Percentiles rank a stretch among this genome's conserved stretches.
phyloP scores from a whole-genome alignment of 371 early-diverging fungal species.

The Nematocida sp. region DNA sequence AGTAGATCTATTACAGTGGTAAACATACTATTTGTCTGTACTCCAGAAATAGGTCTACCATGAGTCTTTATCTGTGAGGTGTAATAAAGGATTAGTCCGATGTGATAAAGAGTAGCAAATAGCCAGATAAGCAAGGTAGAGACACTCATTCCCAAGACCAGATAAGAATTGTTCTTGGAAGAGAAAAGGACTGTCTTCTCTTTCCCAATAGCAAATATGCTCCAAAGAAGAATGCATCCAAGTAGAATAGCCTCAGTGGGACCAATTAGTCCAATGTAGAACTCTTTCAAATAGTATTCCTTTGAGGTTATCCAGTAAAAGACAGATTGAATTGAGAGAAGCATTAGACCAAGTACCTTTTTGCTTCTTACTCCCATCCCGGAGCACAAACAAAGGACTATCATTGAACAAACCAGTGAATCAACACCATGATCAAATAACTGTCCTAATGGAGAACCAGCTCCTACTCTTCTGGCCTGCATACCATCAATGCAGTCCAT shows the following conservation, averaged over 20 bases:
- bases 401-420: conserved; percentile 56
- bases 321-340: conserved; percentile 66
- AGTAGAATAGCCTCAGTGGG: conserved; percentile 84
- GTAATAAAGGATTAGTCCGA: too few species aligned
- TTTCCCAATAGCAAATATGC: conserved; percentile 1
- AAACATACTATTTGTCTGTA: too few species aligned
- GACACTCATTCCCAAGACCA: not conserved
- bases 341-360: conserved; percentile 30
- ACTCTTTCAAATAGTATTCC: conserved; percentile 81
- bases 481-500: conserved; percentile 94
- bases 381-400: conserved; percentile 62
- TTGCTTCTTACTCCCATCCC: conserved; percentile 65
- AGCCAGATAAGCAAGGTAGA: not conserved
- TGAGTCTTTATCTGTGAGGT: too few species aligned
- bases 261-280: conserved; percentile 81
- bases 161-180: not conserved
- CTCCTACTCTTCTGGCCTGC: conserved; percentile 84
- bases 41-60: too few species aligned
- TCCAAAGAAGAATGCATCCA: conserved; percentile 42
- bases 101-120: too few species aligned
- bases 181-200: not conserved
- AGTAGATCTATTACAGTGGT: not conserved
- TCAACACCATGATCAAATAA: conserved; percentile 69
- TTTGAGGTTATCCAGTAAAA: conserved; percentile 80
- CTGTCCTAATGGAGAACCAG: conserved; percentile 84